Evolutionary conservation across 2,329 filamentous ascomycete species (phyloP), one percentile per base, ranked within the genome.

Genomic region (Colletotrichum shisoi): DNA sequence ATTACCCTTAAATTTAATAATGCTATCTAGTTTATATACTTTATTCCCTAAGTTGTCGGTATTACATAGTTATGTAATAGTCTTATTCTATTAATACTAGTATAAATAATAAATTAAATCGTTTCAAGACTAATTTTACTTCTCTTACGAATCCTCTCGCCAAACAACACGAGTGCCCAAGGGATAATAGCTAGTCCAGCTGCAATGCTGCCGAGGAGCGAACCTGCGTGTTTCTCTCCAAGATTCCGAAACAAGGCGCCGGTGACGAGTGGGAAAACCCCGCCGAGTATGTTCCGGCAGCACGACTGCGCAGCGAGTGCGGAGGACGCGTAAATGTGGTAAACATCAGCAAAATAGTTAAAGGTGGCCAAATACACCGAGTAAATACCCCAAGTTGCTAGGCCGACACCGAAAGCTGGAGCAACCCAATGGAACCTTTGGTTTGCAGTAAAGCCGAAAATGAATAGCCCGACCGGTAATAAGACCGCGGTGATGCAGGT

Each of bases 281-380:
- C 94, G 9, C 90, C 93, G 0, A 97, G 80, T 2, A 97, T 81
- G 75, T 97, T 97, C 12, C 94, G 87, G 72, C 92, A 94, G 75
- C 92, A 96, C 17, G 87, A 91, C 79, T 97, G 93, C 0, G 93
- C 92, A 0, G 94, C 94, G 6, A 97, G 81, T 0, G 94, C 93
- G 0, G 91, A 95, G 45, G 89, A 93, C 0, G 94, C 92, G 73
- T 94, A 97, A 2, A 86, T 83, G 74, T 93, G 90, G 76, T 97
- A 97, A 1, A 89, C 90, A 74, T 97, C 94, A 21, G 93, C 93
- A 1, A 97, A 84, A 72, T 96, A 97, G 75, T 97, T 97, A 80
- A 97, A 97, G 0, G 93, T 91, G 3, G 93, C 90, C 1, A 97
- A 84, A 74, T 96, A 96, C 42, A 97, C 88, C 46, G 87, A 89